Evolutionary conservation across 148 eudicot species (phyloP), one percentile per base, ranked within the genome.

Genomic region (Rhododendron henanense): DNA sequence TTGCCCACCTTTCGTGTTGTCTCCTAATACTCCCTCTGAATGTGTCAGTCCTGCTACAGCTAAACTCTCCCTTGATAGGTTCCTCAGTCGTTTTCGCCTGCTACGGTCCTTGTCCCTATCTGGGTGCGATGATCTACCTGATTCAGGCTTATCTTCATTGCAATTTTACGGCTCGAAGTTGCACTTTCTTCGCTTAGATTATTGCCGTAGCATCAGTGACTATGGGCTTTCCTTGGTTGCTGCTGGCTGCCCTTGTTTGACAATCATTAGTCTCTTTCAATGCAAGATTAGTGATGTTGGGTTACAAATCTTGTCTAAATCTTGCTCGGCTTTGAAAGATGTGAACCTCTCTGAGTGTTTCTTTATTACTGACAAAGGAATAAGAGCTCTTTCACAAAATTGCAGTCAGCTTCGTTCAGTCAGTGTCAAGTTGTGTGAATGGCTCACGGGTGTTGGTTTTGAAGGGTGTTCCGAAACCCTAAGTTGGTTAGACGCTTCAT

Each of bases 121-220:
- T 23, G 95, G 96, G 41, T 93, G 95, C 90, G 78, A 88, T 3
- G 87, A 93, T 83, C 91, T 93, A 51, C 84, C 85, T n/a, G 96
- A 95, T 89, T 88, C 91, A 2, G 91, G 90, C 51, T 83, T 92
- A 37, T 39, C 78, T 75, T 77, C 28, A 37, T 69, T 95, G 71
- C 88, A 88, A 41, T 41, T 41, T 41, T 41, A 41, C 44, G 44
- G 44, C 44, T 87, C 90, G 6, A 89, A 86, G 76, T 78, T 41
- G 44, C 44, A 41, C 44, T 41, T 41, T 41, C 44, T 41, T 41
- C 44, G 44, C 44, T 41, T 41, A 41, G 44, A 41, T 41, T 0
- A 0, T 41, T 41, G 44, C 7, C 6, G 44, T 5, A 41, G 44
- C 44, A 41, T 41, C 44, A 5, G 44, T 5, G 44, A 41, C 44